Conservation (phyloP, 139 green algal genomes). For the Desmodesmus armatus region DNA sequence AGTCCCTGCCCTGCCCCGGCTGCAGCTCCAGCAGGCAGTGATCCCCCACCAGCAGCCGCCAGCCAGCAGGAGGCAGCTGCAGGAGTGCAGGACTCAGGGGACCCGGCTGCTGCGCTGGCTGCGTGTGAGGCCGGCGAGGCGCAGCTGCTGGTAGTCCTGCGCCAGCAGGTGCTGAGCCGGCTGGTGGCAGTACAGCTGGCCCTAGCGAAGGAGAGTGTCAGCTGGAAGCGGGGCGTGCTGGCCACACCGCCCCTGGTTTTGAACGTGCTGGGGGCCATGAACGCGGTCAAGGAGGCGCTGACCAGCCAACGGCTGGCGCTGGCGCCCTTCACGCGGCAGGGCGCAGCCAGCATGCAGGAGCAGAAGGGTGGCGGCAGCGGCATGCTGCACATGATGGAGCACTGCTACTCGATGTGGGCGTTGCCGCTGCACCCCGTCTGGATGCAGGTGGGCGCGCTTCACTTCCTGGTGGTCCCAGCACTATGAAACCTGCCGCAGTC, state of each 20-base stretch:
- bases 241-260: conserved; percentile 26
- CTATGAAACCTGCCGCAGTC: too few species aligned
- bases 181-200: conserved; percentile 31
- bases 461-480: too few species aligned
- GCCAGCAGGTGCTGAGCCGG: conserved; percentile 3
- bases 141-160: conserved; percentile 11
- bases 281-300: conserved; percentile 17
- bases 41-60: background rate
- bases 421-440: conserved; percentile 18
- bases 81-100: background rate
- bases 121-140: conserved; percentile 17
- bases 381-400: background rate
- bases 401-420: conserved; percentile 34
- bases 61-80: background rate
- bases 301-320: conserved; percentile 22
- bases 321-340: conserved; percentile 11
- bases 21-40: background rate
- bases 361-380: background rate
- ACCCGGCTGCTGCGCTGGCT: background rate
- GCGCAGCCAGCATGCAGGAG: background rate
- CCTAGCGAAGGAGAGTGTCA: conserved; percentile 26
- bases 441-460: conserved; percentile 20
- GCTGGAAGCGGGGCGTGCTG: conserved; percentile 24
- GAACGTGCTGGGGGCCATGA: conserved; percentile 32
- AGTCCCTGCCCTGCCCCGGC: background rate